Base-by-base conservation (phyloP, 2,329 filamentous ascomycete genomes). In the Dactylellina haptotyla region DNA sequence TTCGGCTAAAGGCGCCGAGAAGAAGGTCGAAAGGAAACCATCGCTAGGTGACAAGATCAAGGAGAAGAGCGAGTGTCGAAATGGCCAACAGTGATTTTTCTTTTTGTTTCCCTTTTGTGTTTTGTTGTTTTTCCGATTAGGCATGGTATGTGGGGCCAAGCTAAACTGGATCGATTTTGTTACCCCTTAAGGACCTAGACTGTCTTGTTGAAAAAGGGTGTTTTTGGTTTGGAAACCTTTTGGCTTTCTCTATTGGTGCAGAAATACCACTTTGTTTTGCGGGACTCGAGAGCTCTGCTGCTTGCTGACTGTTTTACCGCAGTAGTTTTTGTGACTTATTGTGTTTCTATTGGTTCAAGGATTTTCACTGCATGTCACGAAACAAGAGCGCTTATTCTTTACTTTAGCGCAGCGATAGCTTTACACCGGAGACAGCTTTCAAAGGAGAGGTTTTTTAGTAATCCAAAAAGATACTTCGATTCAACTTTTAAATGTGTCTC, bases 41-140 rank as follows among this genome's bases (percentile, higher is more conserved):
- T 62, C 58, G 8, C 1, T 62, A 14, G 50, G 28, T 8, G 53
- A 57, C 2, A 20, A 25, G 16, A 30, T 50, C 43, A 50, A 51
- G 43, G 12, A 28, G 28, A 32, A 62, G 20, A 50, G 43, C 51
- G 43, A 62, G 43, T 62, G 58, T 39, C 30, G 20, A 4, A 62
- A 51, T 16, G 30, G 58, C n/a, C 58, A 62, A 39, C 45, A 62
- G 30, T 62, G 45, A 51, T 43, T 26, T 57, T 28, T n/a, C 32
- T 25, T 32, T 25, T 28, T 20, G 25, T 37, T 23, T 41, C 12
- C 8, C 9, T 26, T 46, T 20, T 28, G 16, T 32, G 14, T 59
- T 46, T 45, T 58, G 37, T 58, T 9, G 12, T 14, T 45, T 58
- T 45, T 45, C 37, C 34, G 3, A 43, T 58, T 32, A 16, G 54